phyloP scores from a whole-genome alignment of 2,329 filamentous ascomycete species.

The Colletotrichum euphorbiae region DNA sequence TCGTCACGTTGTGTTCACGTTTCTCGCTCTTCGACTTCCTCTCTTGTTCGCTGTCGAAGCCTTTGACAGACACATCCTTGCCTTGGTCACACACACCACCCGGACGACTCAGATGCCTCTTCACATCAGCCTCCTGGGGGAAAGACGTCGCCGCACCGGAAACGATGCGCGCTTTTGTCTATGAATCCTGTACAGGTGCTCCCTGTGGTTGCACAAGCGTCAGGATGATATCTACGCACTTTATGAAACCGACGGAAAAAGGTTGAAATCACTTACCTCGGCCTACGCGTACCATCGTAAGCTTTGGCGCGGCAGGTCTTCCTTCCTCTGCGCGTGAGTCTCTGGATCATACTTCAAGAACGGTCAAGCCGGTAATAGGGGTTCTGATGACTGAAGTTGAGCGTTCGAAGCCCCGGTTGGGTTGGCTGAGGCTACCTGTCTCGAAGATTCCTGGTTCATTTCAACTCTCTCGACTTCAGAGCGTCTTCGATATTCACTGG shows the following conservation, averaged over 20 bases:
- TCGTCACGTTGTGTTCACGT: neutral
- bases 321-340: too few relatives aligned
- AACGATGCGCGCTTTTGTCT: neutral
- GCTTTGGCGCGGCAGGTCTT: too few relatives aligned
- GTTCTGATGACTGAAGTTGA: too few relatives aligned
- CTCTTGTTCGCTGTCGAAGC: neutral
- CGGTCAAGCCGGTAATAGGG: too few relatives aligned
- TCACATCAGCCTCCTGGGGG: too few relatives aligned
- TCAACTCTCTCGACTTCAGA: too few relatives aligned
- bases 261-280: neutral
- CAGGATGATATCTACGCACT: too few relatives aligned
- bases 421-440: too few relatives aligned
- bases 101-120: neutral
- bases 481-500: too few relatives aligned
- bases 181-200: neutral
- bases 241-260: neutral
- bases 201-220: neutral
- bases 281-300: neutral
- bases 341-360: too few relatives aligned
- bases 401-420: too few relatives aligned
- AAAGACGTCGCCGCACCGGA: neutral
- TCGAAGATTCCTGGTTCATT: too few relatives aligned
- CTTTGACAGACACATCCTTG: neutral
- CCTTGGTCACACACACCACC: neutral
- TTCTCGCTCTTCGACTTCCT: neutral